Evolutionary conservation across 345 rosid species (phyloP).

Genomic region (Geranium brycei): DNA sequence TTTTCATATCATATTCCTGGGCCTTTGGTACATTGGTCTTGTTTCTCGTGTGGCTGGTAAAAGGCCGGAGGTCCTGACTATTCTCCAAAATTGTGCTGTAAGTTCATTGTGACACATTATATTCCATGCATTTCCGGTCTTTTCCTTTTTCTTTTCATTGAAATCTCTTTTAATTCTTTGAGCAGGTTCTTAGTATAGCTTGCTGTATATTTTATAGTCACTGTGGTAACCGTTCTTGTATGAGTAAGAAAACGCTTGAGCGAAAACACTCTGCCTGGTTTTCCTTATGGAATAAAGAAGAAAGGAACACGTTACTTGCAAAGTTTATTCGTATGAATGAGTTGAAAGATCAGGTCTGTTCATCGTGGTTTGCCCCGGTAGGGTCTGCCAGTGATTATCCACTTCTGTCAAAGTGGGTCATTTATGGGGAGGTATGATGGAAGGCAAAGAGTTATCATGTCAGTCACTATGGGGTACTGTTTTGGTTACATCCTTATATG

Average conservation of each 20-base stretch:
- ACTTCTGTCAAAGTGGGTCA: constrained; percentile 91
- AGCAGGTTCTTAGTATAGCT: constrained; percentile 89
- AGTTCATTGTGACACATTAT: constrained; percentile 20
- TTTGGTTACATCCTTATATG: constrained; percentile 7
- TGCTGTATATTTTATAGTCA: constrained; percentile 98
- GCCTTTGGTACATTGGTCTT: constrained; percentile 86
- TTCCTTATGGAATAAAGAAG: constrained; percentile 54
- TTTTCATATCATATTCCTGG: constrained; percentile 80
- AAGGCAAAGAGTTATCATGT: background rate
- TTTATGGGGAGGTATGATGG: constrained; percentile 77
- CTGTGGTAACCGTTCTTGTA: constrained; percentile 87
- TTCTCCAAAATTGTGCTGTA: constrained; percentile 90
- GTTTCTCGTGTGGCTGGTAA: constrained; percentile 91
- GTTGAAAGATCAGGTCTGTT: constrained; percentile 90
- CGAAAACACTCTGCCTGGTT: constrained; percentile 55
- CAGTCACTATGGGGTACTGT: background rate
- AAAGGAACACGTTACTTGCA: constrained; percentile 58
- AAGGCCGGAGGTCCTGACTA: constrained; percentile 83
- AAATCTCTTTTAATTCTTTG: constrained; percentile 1
- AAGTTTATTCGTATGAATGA: constrained; percentile 66
- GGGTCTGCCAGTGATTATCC: constrained; percentile 99
- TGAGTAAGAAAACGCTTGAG: constrained; percentile 42
- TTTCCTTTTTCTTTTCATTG: background rate
- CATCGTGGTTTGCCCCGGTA: constrained; percentile 99
- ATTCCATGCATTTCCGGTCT: constrained; percentile 1